These are phyloP conservation scores for Jackrogersella minutella DNA, from an alignment of 495 filamentous ascomycete genomes.

Conservation along the genomic window DNA sequence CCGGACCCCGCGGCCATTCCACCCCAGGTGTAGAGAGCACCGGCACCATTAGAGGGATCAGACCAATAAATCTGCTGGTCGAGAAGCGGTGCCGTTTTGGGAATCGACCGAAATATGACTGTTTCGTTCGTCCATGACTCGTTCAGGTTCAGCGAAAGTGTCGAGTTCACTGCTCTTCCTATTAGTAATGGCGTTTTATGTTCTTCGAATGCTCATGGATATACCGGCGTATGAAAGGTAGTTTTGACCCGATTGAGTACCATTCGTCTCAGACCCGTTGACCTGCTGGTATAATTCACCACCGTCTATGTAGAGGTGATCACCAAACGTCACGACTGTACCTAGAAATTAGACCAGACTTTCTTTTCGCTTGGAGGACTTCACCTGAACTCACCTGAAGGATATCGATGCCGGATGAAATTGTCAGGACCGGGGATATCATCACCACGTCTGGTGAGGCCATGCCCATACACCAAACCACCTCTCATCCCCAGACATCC, in stretches of 20 bases:
- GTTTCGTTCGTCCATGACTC: conserved; percentile 47
- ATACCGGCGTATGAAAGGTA: conserved; percentile 35
- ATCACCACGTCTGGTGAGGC: conserved; percentile 32
- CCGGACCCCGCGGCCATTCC: conserved; percentile 35
- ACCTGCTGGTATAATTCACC: conserved; percentile 40
- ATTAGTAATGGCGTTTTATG: conserved; percentile 9
- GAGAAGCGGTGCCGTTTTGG: conserved; percentile 33
- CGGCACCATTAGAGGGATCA: conserved; percentile 30
- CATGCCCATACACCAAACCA: conserved; percentile 22
- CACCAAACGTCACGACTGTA: conserved; percentile 35
- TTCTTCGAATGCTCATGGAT: neutral
- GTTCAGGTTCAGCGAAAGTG: conserved; percentile 49
- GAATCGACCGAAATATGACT: conserved; percentile 40
- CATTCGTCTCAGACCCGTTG: conserved; percentile 29
- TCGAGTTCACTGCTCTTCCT: conserved; percentile 41
- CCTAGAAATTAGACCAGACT: conserved; percentile 17
- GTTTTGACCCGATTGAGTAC: conserved; percentile 18
- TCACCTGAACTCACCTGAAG: conserved; percentile 29
- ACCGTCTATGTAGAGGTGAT: conserved; percentile 46
- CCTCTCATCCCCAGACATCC: conserved; percentile 28
- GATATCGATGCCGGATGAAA: conserved; percentile 41
- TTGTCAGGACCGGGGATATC: conserved; percentile 33
- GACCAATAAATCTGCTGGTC: conserved; percentile 44
- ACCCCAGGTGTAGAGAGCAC: conserved; percentile 49
- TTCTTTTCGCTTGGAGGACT: neutral